Conservation (phyloP, 352 stramenopile species). For the Phytopythium sindhum region DNA sequence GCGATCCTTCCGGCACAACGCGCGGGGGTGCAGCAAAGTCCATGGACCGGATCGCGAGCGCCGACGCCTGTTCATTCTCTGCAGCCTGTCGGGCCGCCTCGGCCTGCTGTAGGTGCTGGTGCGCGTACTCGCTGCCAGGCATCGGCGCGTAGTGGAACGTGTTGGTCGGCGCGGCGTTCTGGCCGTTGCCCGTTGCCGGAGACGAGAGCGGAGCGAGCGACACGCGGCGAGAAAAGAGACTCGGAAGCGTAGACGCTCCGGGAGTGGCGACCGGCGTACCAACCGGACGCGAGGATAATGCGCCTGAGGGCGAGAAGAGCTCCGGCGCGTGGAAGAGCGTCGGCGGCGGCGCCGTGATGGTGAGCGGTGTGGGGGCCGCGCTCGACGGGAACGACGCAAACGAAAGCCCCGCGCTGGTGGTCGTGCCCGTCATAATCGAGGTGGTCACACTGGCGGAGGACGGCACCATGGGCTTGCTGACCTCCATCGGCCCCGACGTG, state of each 20-base stretch:
- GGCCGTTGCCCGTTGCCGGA: conserved; percentile 17
- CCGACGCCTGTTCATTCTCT: not conserved
- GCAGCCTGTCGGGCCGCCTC: not conserved
- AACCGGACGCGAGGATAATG: conserved; percentile 10
- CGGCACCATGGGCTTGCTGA: conserved; percentile 4
- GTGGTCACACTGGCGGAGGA: conserved; percentile 10
- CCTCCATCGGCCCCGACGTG: not conserved
- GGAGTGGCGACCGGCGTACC: conserved; percentile 13
- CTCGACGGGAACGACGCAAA: conserved; percentile 28
- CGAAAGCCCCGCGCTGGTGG: conserved; percentile 16
- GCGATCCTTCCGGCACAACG: conserved; percentile 21
- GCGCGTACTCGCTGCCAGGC: not conserved
- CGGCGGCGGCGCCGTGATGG: conserved; percentile 40
- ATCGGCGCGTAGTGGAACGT: conserved; percentile 3
- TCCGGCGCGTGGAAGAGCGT: conserved; percentile 36
- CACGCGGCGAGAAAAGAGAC: conserved; percentile 42
- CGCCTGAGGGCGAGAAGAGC: conserved; percentile 22
- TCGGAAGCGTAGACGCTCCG: conserved; percentile 32
- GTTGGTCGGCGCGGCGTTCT: not conserved
- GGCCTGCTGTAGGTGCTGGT: not conserved
- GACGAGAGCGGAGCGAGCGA: conserved; percentile 33
- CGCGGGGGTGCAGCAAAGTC: not conserved
- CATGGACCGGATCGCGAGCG: not conserved
- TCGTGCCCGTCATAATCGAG: conserved; percentile 12
- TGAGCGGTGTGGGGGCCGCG: conserved; percentile 25